These are phyloP conservation scores for Eimeria tenella DNA, from an alignment of 169 alveolate genomes.

Conservation along the genomic window DNA sequence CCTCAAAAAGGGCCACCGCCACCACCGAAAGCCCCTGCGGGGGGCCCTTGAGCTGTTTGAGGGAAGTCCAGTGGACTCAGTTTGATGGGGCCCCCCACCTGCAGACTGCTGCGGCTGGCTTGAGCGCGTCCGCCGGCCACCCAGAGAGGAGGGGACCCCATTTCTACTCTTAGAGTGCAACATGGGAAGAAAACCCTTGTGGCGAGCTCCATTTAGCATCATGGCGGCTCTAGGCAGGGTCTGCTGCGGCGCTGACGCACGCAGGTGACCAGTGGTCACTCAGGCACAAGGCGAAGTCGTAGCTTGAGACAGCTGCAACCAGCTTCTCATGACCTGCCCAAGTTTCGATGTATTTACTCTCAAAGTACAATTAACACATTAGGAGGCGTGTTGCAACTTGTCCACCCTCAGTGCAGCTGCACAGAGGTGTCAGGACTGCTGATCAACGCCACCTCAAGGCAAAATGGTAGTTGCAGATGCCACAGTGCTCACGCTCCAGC, in stretches of 20 bases:
- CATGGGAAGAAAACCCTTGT: slow-evolving; percentile 6
- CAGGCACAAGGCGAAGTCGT: slow-evolving; percentile 2
- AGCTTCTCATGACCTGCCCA: not conserved
- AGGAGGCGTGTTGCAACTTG: too few relatives aligned
- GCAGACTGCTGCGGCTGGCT: too few relatives aligned
- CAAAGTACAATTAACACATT: too few relatives aligned
- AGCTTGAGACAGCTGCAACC: not conserved
- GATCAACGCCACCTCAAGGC: too few relatives aligned
- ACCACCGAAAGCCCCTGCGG: not conserved
- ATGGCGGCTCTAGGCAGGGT: not conserved
- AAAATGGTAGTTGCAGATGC: too few relatives aligned
- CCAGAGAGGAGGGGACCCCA: not conserved
- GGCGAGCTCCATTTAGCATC: slow-evolving; percentile 35
- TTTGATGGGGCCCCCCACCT: too few relatives aligned
- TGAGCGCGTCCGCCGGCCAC: not conserved
- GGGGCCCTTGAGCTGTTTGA: too few relatives aligned
- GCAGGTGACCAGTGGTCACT: not conserved
- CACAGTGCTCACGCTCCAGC: not conserved
- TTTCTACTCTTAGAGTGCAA: not conserved
- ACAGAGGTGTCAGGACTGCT: too few relatives aligned
- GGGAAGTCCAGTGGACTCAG: too few relatives aligned
- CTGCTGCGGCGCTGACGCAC: not conserved
- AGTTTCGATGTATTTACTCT: not conserved
- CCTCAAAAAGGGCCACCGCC: not conserved
- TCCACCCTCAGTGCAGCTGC: too few relatives aligned